phyloP scores from a whole-genome alignment of 2,329 filamentous ascomycete genomes.

The Volutella citrinella region DNA sequence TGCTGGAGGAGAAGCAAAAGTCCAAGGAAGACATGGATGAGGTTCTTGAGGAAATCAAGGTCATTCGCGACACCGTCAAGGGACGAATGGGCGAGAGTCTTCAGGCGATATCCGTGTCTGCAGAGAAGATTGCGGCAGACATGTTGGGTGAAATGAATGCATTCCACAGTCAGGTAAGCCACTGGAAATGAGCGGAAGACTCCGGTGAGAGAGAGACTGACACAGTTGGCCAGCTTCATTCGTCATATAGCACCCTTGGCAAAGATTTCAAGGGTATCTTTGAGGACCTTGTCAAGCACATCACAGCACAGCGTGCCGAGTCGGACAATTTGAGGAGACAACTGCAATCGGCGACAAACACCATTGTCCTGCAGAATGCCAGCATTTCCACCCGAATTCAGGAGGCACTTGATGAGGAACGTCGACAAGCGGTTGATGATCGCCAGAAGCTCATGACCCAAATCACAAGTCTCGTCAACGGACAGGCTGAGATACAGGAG shows the following conservation, averaged over 20 bases:
- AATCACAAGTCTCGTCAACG: conserved; percentile 72
- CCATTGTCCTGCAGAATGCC: conserved; percentile 66
- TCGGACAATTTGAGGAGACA: conserved; percentile 70
- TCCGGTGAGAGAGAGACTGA: too few species aligned
- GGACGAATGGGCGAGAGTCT: conserved; percentile 79
- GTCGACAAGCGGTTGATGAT: conserved; percentile 68
- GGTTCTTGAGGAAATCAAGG: conserved; percentile 89
- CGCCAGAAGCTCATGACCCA: conserved; percentile 71
- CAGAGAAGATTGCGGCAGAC: conserved; percentile 84
- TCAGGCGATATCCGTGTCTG: conserved; percentile 76
- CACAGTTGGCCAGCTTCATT: conserved; percentile 74
- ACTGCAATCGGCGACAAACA: conserved; percentile 66
- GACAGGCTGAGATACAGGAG: conserved; percentile 72
- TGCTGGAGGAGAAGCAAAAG: conserved; percentile 63
- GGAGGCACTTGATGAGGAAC: conserved; percentile 72
- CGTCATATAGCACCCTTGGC: conserved; percentile 79
- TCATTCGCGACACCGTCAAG: conserved; percentile 86
- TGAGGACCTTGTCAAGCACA: conserved; percentile 72
- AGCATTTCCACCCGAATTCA: conserved; percentile 65
- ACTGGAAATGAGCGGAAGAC: neutral
- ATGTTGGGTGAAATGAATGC: conserved; percentile 79
- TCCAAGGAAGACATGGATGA: conserved; percentile 84
- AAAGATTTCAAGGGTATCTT: conserved; percentile 85
- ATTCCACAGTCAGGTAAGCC: conserved; percentile 68
- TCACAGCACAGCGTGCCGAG: conserved; percentile 74